Base-by-base conservation (phyloP, 225 moss, liverwort and hornwort species). In the Bryum argenteum region DNA sequence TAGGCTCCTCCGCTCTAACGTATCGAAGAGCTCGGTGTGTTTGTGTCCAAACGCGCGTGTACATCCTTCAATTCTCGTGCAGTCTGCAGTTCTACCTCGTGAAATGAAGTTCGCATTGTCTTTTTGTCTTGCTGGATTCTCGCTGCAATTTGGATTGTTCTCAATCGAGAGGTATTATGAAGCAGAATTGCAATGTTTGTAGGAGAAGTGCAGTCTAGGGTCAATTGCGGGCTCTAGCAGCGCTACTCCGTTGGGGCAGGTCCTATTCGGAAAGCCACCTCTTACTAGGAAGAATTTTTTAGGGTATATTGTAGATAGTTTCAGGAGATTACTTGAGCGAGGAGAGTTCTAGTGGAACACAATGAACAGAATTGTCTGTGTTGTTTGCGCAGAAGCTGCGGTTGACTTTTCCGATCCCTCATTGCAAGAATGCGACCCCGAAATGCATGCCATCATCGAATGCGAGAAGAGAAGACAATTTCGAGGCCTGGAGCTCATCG, bases 381-480 rank as follows among this genome's bases (percentile, higher is more conserved):
- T 16, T 70, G 39, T 37, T 17, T 65, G 54, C 48, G 76, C 61
- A 81, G 87, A 65, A 69, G 84, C 88, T 59, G 78, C 73, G 51
- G 52, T 89, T 52, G 82, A 72, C 57, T 84, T 91, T 71, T 76
- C 71, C 1, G 91, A 93, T 41, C 79, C 86, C 26, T 45, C 91
- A 14, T 61, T 93, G 64, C 60, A 81, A 70, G 91, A 91, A 28
- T 43, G 82, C 54, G 95, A 93, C 72, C 89, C 95, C 10, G 93
- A 95, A 75, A 82, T 95, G 5, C 80, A 88, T 66, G 86, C 86
- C 54, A 89, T 93, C 37, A 91, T 95, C 22, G 91, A 93, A 69
- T 72, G 83, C 69, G 91, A 95, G 67, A 93, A 89, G 58, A 83
- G 87, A 42, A 76, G 93, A 63, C 93, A 95, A 72, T 95, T 93